phyloP scores from a whole-genome alignment of 176 grass and related monocot species.

The Melocanna baccifera region DNA sequence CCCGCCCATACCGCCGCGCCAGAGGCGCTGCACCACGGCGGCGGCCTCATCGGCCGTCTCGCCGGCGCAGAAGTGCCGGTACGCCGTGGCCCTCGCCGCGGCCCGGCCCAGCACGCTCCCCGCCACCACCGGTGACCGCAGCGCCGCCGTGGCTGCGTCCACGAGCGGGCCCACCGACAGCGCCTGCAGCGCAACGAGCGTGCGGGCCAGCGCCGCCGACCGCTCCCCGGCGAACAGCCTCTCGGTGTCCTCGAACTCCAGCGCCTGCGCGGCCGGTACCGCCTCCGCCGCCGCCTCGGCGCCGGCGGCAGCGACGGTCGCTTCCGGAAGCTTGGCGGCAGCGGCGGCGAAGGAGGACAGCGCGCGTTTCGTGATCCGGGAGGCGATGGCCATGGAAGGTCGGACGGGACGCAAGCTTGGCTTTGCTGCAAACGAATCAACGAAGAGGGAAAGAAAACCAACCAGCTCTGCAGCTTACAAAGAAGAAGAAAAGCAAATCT shows the following conservation, averaged over 20 bases:
- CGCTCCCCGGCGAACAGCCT: conserved; percentile 60
- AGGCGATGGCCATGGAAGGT: conserved; percentile 62
- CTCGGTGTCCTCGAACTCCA: conserved; percentile 59
- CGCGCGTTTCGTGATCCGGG: conserved; percentile 37
- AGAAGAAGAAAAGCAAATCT: not conserved
- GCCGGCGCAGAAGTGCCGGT: conserved; percentile 71
- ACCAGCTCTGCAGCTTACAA: not conserved
- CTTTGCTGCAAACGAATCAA: not conserved
- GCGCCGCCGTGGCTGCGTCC: conserved; percentile 43
- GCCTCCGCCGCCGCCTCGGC: conserved; percentile 18
- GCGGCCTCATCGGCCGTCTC: conserved; percentile 68
- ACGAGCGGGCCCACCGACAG: conserved; percentile 65
- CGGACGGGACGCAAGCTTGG: not conserved
- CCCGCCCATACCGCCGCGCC: conserved; percentile 49
- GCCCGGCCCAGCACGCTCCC: conserved; percentile 32
- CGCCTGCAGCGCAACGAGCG: conserved; percentile 56
- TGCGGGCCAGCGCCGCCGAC: conserved; percentile 50
- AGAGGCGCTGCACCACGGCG: conserved; percentile 47
- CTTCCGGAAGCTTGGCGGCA: conserved; percentile 50
- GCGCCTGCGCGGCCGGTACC: not conserved
- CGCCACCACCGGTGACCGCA: conserved; percentile 46
- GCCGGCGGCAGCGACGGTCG: conserved; percentile 33
- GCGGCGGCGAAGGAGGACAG: conserved; percentile 44
- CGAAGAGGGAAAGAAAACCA: not conserved
- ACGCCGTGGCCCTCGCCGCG: conserved; percentile 60